Percentiles rank a stretch among this genome's conserved stretches.
Evolutionary conservation across 805 yeast species (phyloP).

Genomic region (Isabelozyma rhagii): DNA sequence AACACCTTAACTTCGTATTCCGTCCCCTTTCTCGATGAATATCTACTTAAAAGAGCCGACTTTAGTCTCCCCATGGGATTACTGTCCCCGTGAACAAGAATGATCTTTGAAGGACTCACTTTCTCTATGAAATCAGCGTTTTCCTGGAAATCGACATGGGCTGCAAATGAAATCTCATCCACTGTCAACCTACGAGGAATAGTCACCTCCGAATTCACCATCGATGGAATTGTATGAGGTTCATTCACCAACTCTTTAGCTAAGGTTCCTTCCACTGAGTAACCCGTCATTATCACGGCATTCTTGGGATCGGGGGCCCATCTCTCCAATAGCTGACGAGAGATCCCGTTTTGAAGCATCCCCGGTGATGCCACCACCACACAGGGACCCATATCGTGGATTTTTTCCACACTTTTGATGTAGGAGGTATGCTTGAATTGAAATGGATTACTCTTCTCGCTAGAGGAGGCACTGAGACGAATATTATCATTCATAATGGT

Average conservation of each 20-base stretch:
- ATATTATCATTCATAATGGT: slow-evolving; percentile 96
- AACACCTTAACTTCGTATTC: slow-evolving; percentile 87
- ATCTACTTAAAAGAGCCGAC: slow-evolving; percentile 86
- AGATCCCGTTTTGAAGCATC: slow-evolving; percentile 95
- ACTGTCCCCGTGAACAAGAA: slow-evolving; percentile 94
- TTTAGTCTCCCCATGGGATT: slow-evolving; percentile 98
- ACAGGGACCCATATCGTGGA: slow-evolving; percentile 93
- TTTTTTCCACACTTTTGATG: slow-evolving; percentile 72
- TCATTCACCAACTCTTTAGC: slow-evolving; percentile 87
- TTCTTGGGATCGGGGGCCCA: slow-evolving; percentile 98
- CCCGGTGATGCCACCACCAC: slow-evolving; percentile 98
- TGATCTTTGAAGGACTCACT: slow-evolving; percentile 80
- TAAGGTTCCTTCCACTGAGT: slow-evolving; percentile 97
- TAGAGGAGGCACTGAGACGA: slow-evolving; percentile 51
- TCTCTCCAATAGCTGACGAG: slow-evolving; percentile 83
- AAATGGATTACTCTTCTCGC: slow-evolving; percentile 67
- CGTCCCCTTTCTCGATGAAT: slow-evolving; percentile 75
- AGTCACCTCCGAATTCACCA: slow-evolving; percentile 72
- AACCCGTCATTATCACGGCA: slow-evolving; percentile 86
- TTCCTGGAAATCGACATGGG: slow-evolving; percentile 96
- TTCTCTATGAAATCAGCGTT: slow-evolving; percentile 87
- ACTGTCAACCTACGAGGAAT: slow-evolving; percentile 85
- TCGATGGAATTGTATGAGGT: slow-evolving; percentile 86
- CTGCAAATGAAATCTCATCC: slow-evolving; percentile 98
- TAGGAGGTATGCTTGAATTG: slow-evolving; percentile 82